Conservation (phyloP, 2,329 filamentous ascomycete genomes). For the Colletotrichum higginsianum region DNA sequence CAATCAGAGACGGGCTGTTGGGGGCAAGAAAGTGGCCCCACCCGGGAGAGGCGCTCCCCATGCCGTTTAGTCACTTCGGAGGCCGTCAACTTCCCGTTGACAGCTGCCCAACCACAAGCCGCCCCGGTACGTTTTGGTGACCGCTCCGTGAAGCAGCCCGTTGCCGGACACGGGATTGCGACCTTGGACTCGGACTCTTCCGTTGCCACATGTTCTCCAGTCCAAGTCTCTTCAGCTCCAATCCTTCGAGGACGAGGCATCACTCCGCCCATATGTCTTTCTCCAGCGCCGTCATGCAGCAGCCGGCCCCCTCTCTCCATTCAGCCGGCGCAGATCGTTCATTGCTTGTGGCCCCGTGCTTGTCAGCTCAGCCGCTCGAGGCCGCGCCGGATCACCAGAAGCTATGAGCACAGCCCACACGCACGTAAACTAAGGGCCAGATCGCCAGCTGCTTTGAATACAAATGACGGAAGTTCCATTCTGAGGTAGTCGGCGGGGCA, state of each 20-base stretch:
- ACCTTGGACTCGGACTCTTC: neutral
- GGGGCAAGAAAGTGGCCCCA: constrained; percentile 6
- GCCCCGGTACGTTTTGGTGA: neutral
- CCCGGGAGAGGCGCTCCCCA: neutral
- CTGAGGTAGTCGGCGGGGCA: neutral
- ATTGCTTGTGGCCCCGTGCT: neutral
- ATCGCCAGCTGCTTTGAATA: neutral
- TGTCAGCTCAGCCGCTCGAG: neutral
- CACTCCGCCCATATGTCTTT: neutral
- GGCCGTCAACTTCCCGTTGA: constrained; percentile 6
- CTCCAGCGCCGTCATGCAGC: neutral
- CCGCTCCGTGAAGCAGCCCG: neutral
- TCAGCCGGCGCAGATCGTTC: constrained; percentile 25
- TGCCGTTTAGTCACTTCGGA: neutral
- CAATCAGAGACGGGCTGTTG: constrained; percentile 15
- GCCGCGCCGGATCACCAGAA: neutral
- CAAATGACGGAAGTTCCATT: neutral
- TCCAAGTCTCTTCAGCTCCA: neutral
- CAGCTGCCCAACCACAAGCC: constrained; percentile 5
- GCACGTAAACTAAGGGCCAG: neutral
- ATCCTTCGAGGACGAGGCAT: neutral
- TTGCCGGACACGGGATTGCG: neutral
- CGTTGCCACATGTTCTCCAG: neutral
- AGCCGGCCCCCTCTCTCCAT: neutral
- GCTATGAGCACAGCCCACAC: neutral